Conservation (phyloP, 1,139 yeast species). For the Zygoascus meyerae region DNA sequence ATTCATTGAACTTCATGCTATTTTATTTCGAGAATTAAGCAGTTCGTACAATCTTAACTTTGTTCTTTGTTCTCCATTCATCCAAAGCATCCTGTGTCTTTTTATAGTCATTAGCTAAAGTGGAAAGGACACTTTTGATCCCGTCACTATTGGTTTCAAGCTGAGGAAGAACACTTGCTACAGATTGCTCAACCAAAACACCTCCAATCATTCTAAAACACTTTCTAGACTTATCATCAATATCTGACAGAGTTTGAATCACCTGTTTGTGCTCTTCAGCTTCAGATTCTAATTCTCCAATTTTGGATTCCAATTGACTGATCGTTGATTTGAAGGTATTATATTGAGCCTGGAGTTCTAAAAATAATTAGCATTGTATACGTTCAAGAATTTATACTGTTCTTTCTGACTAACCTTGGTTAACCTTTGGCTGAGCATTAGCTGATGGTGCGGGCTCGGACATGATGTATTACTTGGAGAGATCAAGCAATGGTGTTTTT, state of each 20-base stretch:
- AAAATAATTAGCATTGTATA: not conserved
- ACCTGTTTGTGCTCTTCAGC: constrained; percentile 38
- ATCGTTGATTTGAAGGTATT: constrained; percentile 36
- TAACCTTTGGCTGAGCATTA: constrained; percentile 19
- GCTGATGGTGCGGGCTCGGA: constrained; percentile 16
- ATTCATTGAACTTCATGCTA: not conserved
- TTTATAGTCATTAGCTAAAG: constrained; percentile 33
- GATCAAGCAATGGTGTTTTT: not conserved
- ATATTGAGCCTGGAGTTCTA: constrained; percentile 39
- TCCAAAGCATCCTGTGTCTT: constrained; percentile 35
- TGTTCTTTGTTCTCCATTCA: constrained; percentile 39
- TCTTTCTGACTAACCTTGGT: constrained; percentile 17
- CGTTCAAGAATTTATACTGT: not conserved
- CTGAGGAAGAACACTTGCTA: constrained; percentile 66
- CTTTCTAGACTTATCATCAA: constrained; percentile 50
- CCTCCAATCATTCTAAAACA: constrained; percentile 96
- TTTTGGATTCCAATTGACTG: constrained; percentile 35
- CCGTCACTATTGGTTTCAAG: constrained; percentile 54
- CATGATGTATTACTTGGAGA: constrained; percentile 14
- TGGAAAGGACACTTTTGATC: constrained; percentile 31
- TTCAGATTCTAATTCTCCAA: constrained; percentile 40
- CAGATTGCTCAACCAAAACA: constrained; percentile 77
- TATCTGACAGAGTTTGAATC: constrained; percentile 46
- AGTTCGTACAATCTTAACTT: constrained; percentile 37
- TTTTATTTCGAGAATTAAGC: constrained; percentile 2